Percentiles rank a stretch among this genome's conserved stretches.
Conservation (phyloP, 164 flowering plant genomes). For the Kingdonia uniflora region DNA sequence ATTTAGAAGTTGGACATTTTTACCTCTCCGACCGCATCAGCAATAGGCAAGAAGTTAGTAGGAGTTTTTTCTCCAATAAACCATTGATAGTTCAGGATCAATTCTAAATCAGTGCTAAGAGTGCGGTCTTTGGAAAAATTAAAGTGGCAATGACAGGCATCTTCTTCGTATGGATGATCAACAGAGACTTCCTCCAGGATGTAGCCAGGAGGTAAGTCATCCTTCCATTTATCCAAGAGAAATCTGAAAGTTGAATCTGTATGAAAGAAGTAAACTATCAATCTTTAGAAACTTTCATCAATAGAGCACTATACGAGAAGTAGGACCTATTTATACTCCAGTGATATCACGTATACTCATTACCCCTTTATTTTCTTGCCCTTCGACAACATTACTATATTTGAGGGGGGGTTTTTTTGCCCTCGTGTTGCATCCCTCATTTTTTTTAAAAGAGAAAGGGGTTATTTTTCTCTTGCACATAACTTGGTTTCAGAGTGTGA, state of each 20-base stretch:
- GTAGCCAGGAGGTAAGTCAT: constrained; percentile 69
- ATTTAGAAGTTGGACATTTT: neutral
- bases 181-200: constrained; percentile 65
- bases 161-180: constrained; percentile 86
- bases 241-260: constrained; percentile 81
- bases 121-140: constrained; percentile 46
- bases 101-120: constrained; percentile 29
- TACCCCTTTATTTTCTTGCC: too few species aligned
- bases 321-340: too few species aligned
- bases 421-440: too few species aligned
- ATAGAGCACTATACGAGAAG: too few species aligned
- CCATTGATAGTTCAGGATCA: constrained; percentile 81
- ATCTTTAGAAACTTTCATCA: too few species aligned
- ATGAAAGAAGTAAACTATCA: neutral
- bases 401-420: too few species aligned
- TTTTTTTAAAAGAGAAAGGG: too few species aligned
- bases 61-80: constrained; percentile 63
- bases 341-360: too few species aligned
- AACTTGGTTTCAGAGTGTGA: too few species aligned
- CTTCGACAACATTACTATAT: too few species aligned
- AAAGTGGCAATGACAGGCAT: constrained; percentile 83
- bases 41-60: constrained; percentile 53
- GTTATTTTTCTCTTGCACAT: too few species aligned
- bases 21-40: constrained; percentile 75
- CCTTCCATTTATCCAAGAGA: constrained; percentile 76